Base-by-base conservation (phyloP, 306 rosid species). In the Vicia villosa region DNA sequence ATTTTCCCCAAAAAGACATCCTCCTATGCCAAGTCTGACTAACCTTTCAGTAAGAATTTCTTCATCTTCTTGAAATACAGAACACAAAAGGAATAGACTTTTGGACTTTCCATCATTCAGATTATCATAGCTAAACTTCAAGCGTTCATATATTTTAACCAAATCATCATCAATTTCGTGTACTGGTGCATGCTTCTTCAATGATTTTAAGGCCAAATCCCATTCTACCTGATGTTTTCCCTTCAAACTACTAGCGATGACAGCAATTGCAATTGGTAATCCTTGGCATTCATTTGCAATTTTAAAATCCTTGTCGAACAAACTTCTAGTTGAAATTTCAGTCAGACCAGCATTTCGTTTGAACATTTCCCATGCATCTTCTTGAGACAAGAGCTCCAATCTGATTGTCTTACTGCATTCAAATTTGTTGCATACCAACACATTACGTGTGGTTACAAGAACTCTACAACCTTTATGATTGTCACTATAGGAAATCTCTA, bases 1-100 rank as follows among this genome's bases (percentile, higher is more conserved):
- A 19, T 1, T 7, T 14, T 36, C 63, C 28, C 54, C 63, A 22
- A 41, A 57, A 11, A 63, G 43, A 2, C 55, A 63, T 0, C 4
- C 0, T 24, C 68, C 73, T 2, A 62, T 20, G 13, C 5, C 52
- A 63, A 51, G 19, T 32, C 60, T 62, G 2, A 32, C 19, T 21
- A 77, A 5, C 1, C 9, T 17, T 6, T 77, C 68, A 7, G 3
- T 22, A 5, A 16, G 2, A 8, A 74, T 42, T 3, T 73, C 72
- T 43, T 74, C 75, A 61, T 74, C 79, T 52, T 73, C 79, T 51
- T 4, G 63, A 10, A 73, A 73, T 2, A 68, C 0, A 54, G 76
- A 74, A 5, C 79, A 79, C 4, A 73, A 68, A 10, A 74, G 58
- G 12, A 77, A 69, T 1, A 69, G n/a, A 4, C 7, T 0, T 24